Evolutionary conservation across 306 rosid species (phyloP), one percentile per base, ranked within the genome.

Genomic region (Cicer judaicum): DNA sequence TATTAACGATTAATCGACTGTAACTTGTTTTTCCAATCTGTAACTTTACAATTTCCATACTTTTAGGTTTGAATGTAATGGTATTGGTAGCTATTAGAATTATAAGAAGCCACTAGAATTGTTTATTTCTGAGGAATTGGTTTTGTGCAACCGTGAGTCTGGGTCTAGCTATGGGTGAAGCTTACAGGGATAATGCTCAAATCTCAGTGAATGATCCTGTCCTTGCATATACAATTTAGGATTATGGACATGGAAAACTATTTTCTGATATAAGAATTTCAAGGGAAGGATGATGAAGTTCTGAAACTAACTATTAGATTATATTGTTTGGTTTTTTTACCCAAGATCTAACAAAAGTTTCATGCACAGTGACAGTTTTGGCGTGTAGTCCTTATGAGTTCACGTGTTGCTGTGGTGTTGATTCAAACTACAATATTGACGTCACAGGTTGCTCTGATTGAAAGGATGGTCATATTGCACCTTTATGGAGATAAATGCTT

Each of bases 391-490:
- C 34, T 24, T 24, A 24, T 24, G 34, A 24, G 34, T 24, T 24
- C 34, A 24, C 34, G 2, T 2, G 34, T 24, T 79, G 86, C 44
- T 59, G 68, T 42, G 61, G 46, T 70, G 75, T 70, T 82, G 63
- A 82, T 64, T 24, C 34, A 24, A 24, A 24, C 34, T 24, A 16
- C 54, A 55, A 66, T 48, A 44, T 67, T 55, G 46, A 78, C 40
- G 78, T 64, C 24, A 39, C 64, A 94, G 97, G 97, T 94, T 72
- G 77, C 87, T 73, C 98, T 96, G 50, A 73, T 80, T 19, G 96
- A 91, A 86, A 97, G 98, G 83, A 86, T 90, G 91, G 97, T 96
- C 69, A 95, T 94, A 77, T 76, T 94, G 68, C 96, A 94, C 78
- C 48, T 94, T 79, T 97, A 92, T 21, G 97, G 97, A 80, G 84